Conservation (phyloP, 2,329 filamentous ascomycete species). For the Beauveria varroae region DNA sequence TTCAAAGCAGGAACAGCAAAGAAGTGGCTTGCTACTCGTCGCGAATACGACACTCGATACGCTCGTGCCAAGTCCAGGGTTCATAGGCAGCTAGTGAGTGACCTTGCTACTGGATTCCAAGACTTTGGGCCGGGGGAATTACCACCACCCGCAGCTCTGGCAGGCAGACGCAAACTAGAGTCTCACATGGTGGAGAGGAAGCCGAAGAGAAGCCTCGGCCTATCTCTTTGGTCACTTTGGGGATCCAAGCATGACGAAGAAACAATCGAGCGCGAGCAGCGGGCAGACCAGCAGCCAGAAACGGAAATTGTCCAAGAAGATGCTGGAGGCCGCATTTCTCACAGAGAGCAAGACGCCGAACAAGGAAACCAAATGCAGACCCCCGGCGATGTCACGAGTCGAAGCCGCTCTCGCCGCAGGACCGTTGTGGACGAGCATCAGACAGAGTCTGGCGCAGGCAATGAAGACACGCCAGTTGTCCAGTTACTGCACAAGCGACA, state of each 20-base stretch:
- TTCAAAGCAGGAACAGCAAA: conserved; percentile 72
- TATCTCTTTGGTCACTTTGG: conserved; percentile 81
- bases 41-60: conserved; percentile 67
- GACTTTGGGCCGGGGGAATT: conserved; percentile 62
- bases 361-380: conserved; percentile 26
- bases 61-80: conserved; percentile 60
- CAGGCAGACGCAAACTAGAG: conserved; percentile 52
- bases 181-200: conserved; percentile 39
- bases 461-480: conserved; percentile 36
- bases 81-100: conserved; percentile 64
- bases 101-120: conserved; percentile 65
- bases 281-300: conserved; percentile 34
- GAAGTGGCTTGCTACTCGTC: conserved; percentile 75
- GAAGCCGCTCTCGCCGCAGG: conserved; percentile 36
- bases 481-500: conserved; percentile 35
- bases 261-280: conserved; percentile 54
- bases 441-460: conserved; percentile 25
- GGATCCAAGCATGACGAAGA: conserved; percentile 81
- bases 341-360: conserved; percentile 26
- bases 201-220: conserved; percentile 61
- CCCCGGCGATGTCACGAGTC: conserved; percentile 18
- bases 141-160: conserved; percentile 78
- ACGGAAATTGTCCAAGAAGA: conserved; percentile 25
- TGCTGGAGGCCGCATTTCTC: conserved; percentile 27
- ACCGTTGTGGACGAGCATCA: conserved; percentile 46